These are phyloP conservation scores for Excoecaria agallocha DNA, from an alignment of 345 rosid genomes.

Conservation along the genomic window DNA sequence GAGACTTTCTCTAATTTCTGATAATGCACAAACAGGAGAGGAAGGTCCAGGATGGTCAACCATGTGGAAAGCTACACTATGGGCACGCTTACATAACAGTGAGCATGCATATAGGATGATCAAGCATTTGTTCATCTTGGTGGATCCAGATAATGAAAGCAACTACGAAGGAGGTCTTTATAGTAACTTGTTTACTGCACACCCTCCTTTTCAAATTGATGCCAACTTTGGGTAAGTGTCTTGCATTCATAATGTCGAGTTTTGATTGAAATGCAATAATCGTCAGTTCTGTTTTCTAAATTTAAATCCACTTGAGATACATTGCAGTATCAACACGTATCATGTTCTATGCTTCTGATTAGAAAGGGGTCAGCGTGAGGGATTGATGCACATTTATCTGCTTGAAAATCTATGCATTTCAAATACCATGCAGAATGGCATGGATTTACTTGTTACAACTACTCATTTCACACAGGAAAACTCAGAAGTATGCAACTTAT, in stretches of 20 bases:
- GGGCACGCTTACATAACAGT: conserved; percentile 79
- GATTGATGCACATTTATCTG: no score
- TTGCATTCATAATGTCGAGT: not conserved
- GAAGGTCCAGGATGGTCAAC: conserved; percentile 98
- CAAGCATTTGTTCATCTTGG: conserved; percentile 64
- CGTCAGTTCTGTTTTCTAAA: no score
- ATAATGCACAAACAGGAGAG: conserved; percentile 57
- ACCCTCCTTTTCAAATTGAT: conserved; percentile 98
- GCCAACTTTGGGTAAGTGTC: conserved; percentile 84
- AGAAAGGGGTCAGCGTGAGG: no score
- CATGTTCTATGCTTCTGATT: no score
- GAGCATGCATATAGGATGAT: conserved; percentile 73
- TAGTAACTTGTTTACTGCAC: conserved; percentile 84
- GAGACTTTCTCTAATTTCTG: not conserved
- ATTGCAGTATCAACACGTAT: no score
- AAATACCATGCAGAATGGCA: not conserved
- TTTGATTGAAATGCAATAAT: not conserved
- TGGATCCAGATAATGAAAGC: conserved; percentile 69
- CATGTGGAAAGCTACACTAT: conserved; percentile 77
- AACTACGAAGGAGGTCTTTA: conserved; percentile 76
- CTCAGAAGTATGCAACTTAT: not conserved
- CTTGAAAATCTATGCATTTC: not conserved
- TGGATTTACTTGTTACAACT: not conserved
- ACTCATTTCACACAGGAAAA: not conserved
- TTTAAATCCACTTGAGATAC: no score